Evolutionary conservation across 495 filamentous ascomycete species (phyloP).

Genomic region (Viridothelium virens): DNA sequence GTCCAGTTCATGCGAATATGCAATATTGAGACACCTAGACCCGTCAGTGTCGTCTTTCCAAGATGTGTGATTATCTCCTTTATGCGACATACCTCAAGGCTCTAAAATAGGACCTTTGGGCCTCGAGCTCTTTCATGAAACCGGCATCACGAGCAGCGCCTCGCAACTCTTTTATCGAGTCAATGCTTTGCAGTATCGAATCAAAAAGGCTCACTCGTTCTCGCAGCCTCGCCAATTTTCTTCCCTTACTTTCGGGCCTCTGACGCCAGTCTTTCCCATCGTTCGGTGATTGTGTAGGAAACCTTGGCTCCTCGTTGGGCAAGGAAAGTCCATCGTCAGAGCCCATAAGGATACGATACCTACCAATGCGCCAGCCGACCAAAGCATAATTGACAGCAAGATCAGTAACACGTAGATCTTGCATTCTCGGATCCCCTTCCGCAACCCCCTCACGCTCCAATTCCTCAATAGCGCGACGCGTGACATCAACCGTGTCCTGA

Average conservation of each 20-base stretch:
- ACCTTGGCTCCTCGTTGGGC: slow-evolving; percentile 42
- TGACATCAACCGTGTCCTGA: slow-evolving; percentile 90
- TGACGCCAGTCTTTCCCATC: slow-evolving; percentile 47
- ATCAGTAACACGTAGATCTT: slow-evolving; percentile 83
- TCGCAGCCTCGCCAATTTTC: slow-evolving; percentile 69
- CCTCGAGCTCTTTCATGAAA: slow-evolving; percentile 67
- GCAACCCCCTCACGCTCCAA: slow-evolving; percentile 70
- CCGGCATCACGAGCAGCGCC: slow-evolving; percentile 80
- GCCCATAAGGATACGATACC: slow-evolving; percentile 82
- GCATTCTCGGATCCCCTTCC: slow-evolving; percentile 81
- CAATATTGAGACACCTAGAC: slow-evolving; percentile 70
- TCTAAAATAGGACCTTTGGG: slow-evolving; percentile 75
- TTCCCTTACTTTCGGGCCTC: slow-evolving; percentile 48
- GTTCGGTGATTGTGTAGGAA: slow-evolving; percentile 44
- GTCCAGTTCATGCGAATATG: slow-evolving; percentile 71
- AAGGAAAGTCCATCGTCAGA: slow-evolving; percentile 63
- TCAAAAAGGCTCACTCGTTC: slow-evolving; percentile 92
- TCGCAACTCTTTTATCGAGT: slow-evolving; percentile 80
- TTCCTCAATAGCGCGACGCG: slow-evolving; percentile 88
- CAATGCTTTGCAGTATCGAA: slow-evolving; percentile 78
- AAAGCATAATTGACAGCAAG: slow-evolving; percentile 89
- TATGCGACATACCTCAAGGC: slow-evolving; percentile 61
- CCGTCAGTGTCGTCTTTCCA: neutral
- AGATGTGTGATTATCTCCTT: neutral
- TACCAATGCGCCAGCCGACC: slow-evolving; percentile 88